Percentiles rank a stretch among this genome's conserved stretches.
Conservation (phyloP, 345 rosid species). For the Salix suchowensis region DNA sequence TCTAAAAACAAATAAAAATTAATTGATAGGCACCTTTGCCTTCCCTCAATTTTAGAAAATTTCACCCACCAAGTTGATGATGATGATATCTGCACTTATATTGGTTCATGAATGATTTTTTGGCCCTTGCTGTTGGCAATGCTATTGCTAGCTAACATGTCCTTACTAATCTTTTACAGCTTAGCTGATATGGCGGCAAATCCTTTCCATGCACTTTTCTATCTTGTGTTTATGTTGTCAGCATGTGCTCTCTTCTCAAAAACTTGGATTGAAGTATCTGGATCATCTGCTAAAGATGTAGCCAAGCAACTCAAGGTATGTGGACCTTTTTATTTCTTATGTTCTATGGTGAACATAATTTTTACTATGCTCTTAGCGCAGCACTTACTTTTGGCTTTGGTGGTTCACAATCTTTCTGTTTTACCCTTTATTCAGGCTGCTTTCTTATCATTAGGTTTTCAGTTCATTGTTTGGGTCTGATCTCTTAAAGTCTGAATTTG, state of each 20-base stretch:
- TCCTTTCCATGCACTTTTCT: constrained; percentile 85
- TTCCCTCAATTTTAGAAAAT: not conserved
- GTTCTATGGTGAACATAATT: not conserved
- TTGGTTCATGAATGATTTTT: not conserved
- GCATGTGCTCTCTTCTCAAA: constrained; percentile 88
- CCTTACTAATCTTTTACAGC: constrained; percentile 36
- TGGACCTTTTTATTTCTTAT: not conserved
- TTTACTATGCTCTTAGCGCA: not conserved
- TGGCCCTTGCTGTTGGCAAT: not conserved
- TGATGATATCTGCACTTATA: not conserved
- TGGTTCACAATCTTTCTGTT: not conserved
- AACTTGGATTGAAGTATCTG: constrained; percentile 91
- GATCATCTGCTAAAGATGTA: constrained; percentile 78
- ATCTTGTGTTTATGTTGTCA: constrained; percentile 68
- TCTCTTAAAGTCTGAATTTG: no score
- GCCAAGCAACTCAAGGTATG: constrained; percentile 85
- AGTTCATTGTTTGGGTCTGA: not conserved
- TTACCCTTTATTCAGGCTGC: not conserved
- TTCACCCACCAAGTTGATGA: constrained; percentile 5
- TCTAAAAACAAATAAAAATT: no score
- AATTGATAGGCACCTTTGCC: not conserved
- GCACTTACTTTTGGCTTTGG: not conserved
- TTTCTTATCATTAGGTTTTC: not conserved
- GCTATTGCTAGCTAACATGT: not conserved
- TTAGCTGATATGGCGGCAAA: constrained; percentile 89